Percentiles rank a stretch among this genome's conserved stretches.
These are phyloP conservation scores for Myxozyma udenii DNA, from an alignment of 805 yeast genomes.

Conservation along the genomic window DNA sequence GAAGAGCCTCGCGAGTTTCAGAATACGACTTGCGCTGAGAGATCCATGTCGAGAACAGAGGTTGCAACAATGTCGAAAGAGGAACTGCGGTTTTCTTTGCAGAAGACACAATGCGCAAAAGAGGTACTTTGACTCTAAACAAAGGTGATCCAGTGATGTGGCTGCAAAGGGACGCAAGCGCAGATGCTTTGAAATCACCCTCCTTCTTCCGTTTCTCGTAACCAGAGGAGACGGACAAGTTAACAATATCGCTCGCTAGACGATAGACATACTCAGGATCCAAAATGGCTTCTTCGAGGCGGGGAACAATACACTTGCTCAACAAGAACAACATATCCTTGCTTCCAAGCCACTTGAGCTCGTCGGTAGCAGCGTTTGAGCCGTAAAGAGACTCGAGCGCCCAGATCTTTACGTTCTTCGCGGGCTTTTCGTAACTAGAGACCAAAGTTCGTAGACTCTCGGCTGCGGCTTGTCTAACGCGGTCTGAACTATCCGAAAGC, in stretches of 20 bases:
- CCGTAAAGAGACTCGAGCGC: slow-evolving; percentile 53
- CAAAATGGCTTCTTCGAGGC: slow-evolving; percentile 46
- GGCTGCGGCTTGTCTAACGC: slow-evolving; percentile 37
- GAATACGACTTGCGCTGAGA: slow-evolving; percentile 48
- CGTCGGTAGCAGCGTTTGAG: slow-evolving; percentile 41
- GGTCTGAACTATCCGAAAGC: slow-evolving; percentile 37
- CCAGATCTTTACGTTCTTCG: slow-evolving; percentile 34
- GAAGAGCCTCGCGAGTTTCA: slow-evolving; percentile 44
- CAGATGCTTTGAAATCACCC: slow-evolving; percentile 40
- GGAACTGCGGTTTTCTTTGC: slow-evolving; percentile 38
- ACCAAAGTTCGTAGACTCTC: slow-evolving; percentile 29
- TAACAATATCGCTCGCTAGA: slow-evolving; percentile 18
- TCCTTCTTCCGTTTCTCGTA: slow-evolving; percentile 29
- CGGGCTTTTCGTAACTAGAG: slow-evolving; percentile 26
- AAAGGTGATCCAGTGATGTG: slow-evolving; percentile 56
- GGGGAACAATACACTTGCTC: slow-evolving; percentile 39
- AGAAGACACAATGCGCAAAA: slow-evolving; percentile 48
- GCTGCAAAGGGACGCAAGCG: slow-evolving; percentile 62
- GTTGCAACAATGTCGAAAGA: slow-evolving; percentile 43
- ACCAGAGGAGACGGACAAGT: slow-evolving; percentile 34
- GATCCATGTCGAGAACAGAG: slow-evolving; percentile 48
- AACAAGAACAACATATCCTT: slow-evolving; percentile 57
- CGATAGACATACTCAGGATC: slow-evolving; percentile 48
- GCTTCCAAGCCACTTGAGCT: slow-evolving; percentile 56
- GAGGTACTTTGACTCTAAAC: slow-evolving; percentile 54